A percentile compares a stretch with the other conserved stretches of the same genome.
These are phyloP conservation scores for Colletotrichum sublineola DNA, from an alignment of 2,329 filamentous ascomycete species.

Conservation along the genomic window DNA sequence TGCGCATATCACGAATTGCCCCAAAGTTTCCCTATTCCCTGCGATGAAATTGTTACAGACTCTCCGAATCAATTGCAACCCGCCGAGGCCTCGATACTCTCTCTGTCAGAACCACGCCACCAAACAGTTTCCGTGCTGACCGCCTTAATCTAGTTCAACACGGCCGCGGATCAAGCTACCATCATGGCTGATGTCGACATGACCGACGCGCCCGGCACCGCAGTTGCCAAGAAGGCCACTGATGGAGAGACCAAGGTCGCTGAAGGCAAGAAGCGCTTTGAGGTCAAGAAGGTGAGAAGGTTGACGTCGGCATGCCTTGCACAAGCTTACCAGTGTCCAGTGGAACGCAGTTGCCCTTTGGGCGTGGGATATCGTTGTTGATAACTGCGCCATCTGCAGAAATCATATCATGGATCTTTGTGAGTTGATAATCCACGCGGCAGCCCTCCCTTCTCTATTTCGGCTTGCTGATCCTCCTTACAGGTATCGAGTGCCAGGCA, in stretches of 20 bases:
- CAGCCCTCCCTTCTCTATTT: not conserved
- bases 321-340: constrained; percentile 60
- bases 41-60: not conserved
- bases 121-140: constrained; percentile 7
- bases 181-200: constrained; percentile 96
- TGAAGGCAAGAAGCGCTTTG: constrained; percentile 93
- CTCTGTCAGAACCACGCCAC: not conserved
- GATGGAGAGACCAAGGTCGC: constrained; percentile 62
- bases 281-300: constrained; percentile 91
- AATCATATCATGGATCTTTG: constrained; percentile 99
- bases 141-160: not conserved
- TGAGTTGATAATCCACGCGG: constrained; percentile 56
- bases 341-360: constrained; percentile 99
- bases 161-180: constrained; percentile 2
- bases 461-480: constrained; percentile 7
- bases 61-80: not conserved
- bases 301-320: not conserved
- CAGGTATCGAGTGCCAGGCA: constrained; percentile 97
- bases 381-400: constrained; percentile 99
- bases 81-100: not conserved
- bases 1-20: not conserved
- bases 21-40: not conserved
- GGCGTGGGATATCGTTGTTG: constrained; percentile 99
- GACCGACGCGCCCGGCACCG: constrained; percentile 80
- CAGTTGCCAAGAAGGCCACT: constrained; percentile 66